Evolutionary conservation across 75 land plant genomes (phyloP), one percentile per base, ranked within the genome.

Genomic region (Isoetes taiwanensis): DNA sequence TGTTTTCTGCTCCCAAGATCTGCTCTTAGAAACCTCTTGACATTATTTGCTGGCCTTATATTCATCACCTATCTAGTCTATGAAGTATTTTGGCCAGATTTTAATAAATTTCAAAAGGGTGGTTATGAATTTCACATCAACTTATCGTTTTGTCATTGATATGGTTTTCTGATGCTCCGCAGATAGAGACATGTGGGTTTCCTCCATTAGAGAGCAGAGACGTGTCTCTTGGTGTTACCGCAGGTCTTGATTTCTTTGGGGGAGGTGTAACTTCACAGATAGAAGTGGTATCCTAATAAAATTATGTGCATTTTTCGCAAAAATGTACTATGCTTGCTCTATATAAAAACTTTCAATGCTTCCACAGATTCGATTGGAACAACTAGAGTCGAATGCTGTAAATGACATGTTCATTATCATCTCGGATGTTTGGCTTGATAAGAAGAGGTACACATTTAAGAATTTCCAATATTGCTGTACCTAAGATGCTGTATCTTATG

Each of bases 361-460:
- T 16, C 57, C n/a, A n/a, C n/a, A 90, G 96, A 41, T 56, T 39
- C 80, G 78, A 48, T 78, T 88, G 63, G 72, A 68, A 54, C 75
- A 50, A 21, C 28, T 84, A 56, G 98, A 94, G 41, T 67, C 71
- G 75, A 77, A 56, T 43, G 90, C 99, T 27, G 79, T 79, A 4
- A 78, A 84, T 72, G 99, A 88, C 66, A 94, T 94, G 99, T 94
- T 94, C 72, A 90, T 94, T 16, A 70, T 94, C 24, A 71, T 94
- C 0, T 88, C 99, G n/a, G 99, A 94, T 67, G 71, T 94, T 33
- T 94, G 96, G 96, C 69, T 94, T 32, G 99, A 94, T 58, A 57
- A 64, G 78, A 75, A 20, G 86, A 86, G 83, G 96, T 90, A 62
- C 17, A 21, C 30, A 2, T 29, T n/a, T n/a, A n/a, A n/a, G n/a